Evolutionary conservation across 805 yeast species (phyloP), one percentile per base, ranked within the genome.

Genomic region (Torulaspora indica): DNA sequence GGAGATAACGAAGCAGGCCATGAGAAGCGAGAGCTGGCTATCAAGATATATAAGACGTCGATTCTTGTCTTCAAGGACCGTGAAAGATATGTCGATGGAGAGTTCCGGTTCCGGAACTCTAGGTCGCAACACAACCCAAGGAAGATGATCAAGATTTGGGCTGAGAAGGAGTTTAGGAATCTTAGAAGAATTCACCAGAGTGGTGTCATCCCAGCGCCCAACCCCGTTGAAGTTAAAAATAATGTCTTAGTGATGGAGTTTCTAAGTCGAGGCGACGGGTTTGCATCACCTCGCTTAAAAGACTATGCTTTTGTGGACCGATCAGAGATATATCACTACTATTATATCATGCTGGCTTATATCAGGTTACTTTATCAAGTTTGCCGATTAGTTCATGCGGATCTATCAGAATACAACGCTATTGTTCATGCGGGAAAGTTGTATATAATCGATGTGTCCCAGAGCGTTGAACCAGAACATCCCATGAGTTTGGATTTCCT

Each of bases 61-160:
- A 93, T 93, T 52, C 70, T 93, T 49, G 96, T 93, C n/a, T 93
- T 93, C 69, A 93, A 90, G 63, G 98, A 93, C 64, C 73, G 99
- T 45, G 98, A 95, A 58, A 69, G 97, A 55, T 93, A 93, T 58
- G 98, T 93, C 13, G 90, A 85, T 61, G 98, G 98, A 29, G 99
- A 93, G 68, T 91, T 79, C 66, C 72, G 99, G 44, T 93, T 93
- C 68, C 72, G 97, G 58, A 85, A 86, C 60, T 75, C 86, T 5
- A 87, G 91, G 55, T 78, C 80, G 31, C 89, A 86, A 57, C 88
- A 89, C 53, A 93, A 93, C 60, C 98, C 98, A 8, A 75, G 98
- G 59, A 91, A 91, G 61, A 91, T 93, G 97, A 96, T 93, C 50
- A 88, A 87, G 64, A 76, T 90, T 18, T 93, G 99, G 99, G 98